A percentile compares a stretch with the other conserved stretches of the same genome.
These are phyloP conservation scores for Scolecobasidium constrictum DNA, from an alignment of 2,329 filamentous ascomycete genomes.

Conservation along the genomic window DNA sequence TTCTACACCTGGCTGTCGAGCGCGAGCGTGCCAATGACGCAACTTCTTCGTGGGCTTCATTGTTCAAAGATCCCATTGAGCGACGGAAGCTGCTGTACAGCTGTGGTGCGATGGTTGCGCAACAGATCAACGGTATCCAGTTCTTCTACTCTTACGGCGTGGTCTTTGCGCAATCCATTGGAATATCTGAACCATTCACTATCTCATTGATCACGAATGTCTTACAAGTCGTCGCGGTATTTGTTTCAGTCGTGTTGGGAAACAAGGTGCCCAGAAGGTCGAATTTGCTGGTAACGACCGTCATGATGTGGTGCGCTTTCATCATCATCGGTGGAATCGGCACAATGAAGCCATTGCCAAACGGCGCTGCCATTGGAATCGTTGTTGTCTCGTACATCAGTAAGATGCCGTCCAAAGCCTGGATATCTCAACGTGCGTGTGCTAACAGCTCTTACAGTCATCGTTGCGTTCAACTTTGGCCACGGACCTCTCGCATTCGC, in stretches of 20 bases:
- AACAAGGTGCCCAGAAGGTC: background rate
- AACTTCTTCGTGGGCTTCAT: background rate
- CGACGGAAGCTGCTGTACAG: conserved; percentile 33
- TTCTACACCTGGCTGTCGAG: background rate
- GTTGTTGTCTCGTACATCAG: background rate
- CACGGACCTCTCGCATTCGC: conserved; percentile 32
- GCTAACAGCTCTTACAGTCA: no score
- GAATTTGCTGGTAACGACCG: background rate
- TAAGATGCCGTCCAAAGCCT: no score
- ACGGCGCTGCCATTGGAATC: background rate
- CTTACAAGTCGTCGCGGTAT: background rate
- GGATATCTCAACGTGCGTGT: no score
- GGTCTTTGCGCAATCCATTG: conserved; percentile 12
- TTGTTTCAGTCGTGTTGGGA: background rate
- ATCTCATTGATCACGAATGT: background rate
- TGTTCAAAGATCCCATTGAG: background rate
- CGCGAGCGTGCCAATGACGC: background rate
- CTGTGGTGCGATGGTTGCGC: conserved; percentile 31
- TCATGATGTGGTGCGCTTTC: background rate
- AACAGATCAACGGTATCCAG: conserved; percentile 38
- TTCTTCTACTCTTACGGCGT: conserved; percentile 19
- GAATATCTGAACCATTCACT: background rate
- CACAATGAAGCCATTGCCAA: background rate
- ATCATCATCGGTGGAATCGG: background rate
- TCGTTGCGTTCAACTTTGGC: conserved; percentile 35